These are phyloP conservation scores for Colletotrichum eremochloae DNA, from an alignment of 2,329 filamentous ascomycete genomes.

Conservation along the genomic window DNA sequence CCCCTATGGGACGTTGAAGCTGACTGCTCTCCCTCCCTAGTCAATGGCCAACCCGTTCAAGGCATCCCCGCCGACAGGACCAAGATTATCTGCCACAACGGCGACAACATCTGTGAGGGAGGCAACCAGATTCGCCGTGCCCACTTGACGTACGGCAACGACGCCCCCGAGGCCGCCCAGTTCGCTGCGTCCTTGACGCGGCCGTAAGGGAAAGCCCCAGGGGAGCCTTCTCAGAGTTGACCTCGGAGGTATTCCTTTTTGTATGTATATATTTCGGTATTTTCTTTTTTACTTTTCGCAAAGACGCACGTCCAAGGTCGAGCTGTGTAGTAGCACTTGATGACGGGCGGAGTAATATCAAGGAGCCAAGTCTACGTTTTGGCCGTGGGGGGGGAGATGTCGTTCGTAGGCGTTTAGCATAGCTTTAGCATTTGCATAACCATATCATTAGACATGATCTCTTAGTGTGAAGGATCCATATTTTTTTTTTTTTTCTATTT, in stretches of 20 bases:
- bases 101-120: conserved; percentile 51
- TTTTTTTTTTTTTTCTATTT: neutral
- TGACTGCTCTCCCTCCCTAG: neutral
- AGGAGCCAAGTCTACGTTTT: neutral
- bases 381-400: neutral
- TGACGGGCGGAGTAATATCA: neutral
- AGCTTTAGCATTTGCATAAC: conserved; percentile 34
- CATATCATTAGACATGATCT: conserved; percentile 18
- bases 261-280: conserved; percentile 7
- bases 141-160: conserved; percentile 48
- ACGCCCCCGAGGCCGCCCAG: conserved; percentile 48
- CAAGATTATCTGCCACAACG: conserved; percentile 50
- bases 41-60: conserved; percentile 36
- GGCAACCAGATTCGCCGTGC: conserved; percentile 46
- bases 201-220: neutral
- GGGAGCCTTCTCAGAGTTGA: conserved; percentile 33
- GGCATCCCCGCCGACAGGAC: conserved; percentile 30
- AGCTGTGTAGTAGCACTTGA: neutral
- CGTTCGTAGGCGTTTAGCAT: conserved; percentile 11
- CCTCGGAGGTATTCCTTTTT: conserved; percentile 21
- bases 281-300: neutral
- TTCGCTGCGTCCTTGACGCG: conserved; percentile 37
- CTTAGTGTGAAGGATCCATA: neutral
- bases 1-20: conserved; percentile 8
- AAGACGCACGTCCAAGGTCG: neutral